Base-by-base conservation (phyloP, 2,329 filamentous ascomycete genomes). In the Fusarium chaquense region DNA sequence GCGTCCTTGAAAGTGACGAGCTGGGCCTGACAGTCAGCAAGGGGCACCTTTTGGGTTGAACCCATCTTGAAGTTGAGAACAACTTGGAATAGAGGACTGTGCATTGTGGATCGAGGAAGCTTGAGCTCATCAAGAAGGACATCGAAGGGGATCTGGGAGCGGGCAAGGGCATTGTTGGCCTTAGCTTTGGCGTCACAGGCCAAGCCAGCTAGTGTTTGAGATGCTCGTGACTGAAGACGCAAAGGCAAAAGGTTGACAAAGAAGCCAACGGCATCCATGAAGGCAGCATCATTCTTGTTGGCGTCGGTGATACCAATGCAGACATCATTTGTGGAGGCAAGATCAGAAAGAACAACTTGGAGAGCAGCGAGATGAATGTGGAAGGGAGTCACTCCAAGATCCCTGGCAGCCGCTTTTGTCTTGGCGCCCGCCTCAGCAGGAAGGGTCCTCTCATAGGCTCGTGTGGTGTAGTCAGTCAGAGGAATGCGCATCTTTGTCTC, bases 221-320 rank as follows among this genome's bases (percentile, higher is more conserved):
- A 51, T 9, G 20, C 7, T 4, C 20, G 24, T 4, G 46, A 22
- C 12, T 36, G 12, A 4, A 58, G 22, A 15, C 55, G 46, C 2
- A 58, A 18, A 3, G 58, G 65, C 2, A 68, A 32, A 6, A 68
- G 50, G 20, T 68, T 66, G 22, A 68, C 50, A 18, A 58, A 66
- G 16, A 68, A 58, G 2, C 65, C 65, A 22, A 68, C 35, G 5
- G 49, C 47, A 5, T 68, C 47, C 9, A 53, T 38, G 10, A 52
- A 28, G 12, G 60, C n/a, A 6, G 41, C 50, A 7, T 68, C 45
- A 15, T 41, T 46, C n/a, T 52, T 56, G 24, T 68, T 68, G 5
- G 57, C 62, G 28, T 68, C 65, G 3, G 65, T 60, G 2, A 66
- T 51, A 9, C 62, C 62, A 30, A 68, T 59, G 6, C 49, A 58